phyloP scores from a whole-genome alignment of 2,329 filamentous ascomycete genomes.

The Fusarium marasasianum region DNA sequence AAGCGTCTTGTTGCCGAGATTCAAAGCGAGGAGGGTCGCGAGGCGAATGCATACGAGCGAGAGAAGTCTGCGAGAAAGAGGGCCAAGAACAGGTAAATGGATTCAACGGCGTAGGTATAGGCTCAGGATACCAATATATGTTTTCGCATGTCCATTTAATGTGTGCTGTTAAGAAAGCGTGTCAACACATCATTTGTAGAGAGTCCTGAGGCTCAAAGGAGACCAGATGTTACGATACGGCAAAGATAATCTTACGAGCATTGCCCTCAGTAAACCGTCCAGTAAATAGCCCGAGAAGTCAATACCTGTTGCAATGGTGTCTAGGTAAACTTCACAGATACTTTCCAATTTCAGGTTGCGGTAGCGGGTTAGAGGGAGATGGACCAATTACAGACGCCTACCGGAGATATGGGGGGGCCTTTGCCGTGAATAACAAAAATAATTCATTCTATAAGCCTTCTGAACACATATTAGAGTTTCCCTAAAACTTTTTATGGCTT shows the following conservation, averaged over 20 bases:
- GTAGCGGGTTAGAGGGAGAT: background rate
- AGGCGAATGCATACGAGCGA: conserved; percentile 87
- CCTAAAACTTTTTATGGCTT: background rate
- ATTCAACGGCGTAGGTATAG: conserved; percentile 8
- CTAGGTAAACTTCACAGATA: background rate
- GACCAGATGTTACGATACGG: background rate
- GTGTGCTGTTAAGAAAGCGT: background rate
- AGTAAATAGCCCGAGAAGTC: background rate
- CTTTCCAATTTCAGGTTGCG: background rate
- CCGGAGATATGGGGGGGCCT: background rate
- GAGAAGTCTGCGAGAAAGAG: conserved; percentile 81
- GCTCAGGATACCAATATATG: conserved; percentile 36
- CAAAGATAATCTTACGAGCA: background rate
- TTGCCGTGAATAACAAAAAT: background rate
- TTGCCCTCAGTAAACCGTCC: background rate
- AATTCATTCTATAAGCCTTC: background rate
- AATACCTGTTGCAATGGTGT: background rate
- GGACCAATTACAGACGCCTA: too few species aligned
- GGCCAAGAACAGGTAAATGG: conserved; percentile 58
- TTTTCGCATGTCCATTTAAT: conserved; percentile 17
- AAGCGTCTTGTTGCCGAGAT: conserved; percentile 92
- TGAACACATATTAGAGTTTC: background rate
- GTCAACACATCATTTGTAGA: background rate
- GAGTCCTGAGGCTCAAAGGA: background rate
- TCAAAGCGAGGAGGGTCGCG: conserved; percentile 89